These are phyloP conservation scores for Acrodontium crateriforme DNA, from an alignment of 2,329 filamentous ascomycete species.

Conservation along the genomic window DNA sequence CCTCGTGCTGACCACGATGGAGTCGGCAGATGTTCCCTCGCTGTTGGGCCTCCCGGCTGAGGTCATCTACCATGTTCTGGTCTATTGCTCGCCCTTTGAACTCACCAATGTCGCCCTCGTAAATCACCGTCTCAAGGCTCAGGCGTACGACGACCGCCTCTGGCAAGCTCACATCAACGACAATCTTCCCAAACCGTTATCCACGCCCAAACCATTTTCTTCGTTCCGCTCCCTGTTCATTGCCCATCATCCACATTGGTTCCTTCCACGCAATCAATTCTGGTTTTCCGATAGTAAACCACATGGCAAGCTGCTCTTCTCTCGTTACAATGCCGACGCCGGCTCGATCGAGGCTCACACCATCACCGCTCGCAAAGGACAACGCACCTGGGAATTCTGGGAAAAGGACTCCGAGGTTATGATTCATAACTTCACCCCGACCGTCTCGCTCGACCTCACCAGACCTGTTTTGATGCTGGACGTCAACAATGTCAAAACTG, in stretches of 20 bases:
- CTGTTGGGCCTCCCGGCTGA: slow-evolving; percentile 56
- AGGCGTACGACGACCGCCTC: slow-evolving; percentile 51
- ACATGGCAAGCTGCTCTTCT: slow-evolving; percentile 60
- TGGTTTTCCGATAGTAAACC: slow-evolving; percentile 72
- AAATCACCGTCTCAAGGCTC: slow-evolving; percentile 45
- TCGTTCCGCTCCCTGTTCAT: slow-evolving; percentile 60
- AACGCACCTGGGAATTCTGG: slow-evolving; percentile 41
- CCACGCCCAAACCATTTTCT: slow-evolving; percentile 41
- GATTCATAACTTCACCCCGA: slow-evolving; percentile 60
- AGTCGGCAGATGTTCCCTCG: too few species aligned
- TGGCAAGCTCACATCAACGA: slow-evolving; percentile 60
- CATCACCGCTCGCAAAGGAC: slow-evolving; percentile 42
- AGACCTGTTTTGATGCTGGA: slow-evolving; percentile 46
- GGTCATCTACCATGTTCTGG: slow-evolving; percentile 58
- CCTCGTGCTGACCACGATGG: too few species aligned
- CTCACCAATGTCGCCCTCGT: slow-evolving; percentile 47
- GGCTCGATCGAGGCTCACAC: slow-evolving; percentile 72
- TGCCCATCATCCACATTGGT: slow-evolving; percentile 71
- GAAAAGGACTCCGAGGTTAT: slow-evolving; percentile 49
- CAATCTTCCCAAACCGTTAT: slow-evolving; percentile 47
- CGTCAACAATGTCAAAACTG: slow-evolving; percentile 11
- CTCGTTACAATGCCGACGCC: slow-evolving; percentile 58
- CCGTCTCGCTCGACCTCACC: slow-evolving; percentile 58
- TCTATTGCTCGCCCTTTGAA: slow-evolving; percentile 49
- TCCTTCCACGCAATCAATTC: slow-evolving; percentile 62